Evolutionary conservation across 1,284 basidiomycete species (phyloP), one percentile per base, ranked within the genome.

Genomic region (Papiliotrema fonsecae): DNA sequence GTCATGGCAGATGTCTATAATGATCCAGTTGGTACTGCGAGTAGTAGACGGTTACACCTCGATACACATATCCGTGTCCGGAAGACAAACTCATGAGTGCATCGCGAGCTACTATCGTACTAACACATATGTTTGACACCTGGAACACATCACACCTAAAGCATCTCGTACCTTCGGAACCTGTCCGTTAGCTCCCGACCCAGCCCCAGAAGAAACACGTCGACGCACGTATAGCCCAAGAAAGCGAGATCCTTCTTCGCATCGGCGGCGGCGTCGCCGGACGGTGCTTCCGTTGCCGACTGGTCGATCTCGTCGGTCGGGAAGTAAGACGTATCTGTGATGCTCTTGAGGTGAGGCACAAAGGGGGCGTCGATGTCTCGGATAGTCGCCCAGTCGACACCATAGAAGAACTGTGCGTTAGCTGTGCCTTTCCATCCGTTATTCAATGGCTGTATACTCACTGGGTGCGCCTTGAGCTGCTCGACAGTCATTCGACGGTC

Each of bases 281-380:
- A 46, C 2, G 73, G 73, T 39, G 69, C 83, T 52, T 91, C 78
- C 1, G 79, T 19, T 16, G 10, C 77, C 13, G 88, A 82, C 64
- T 91, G 85, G 54, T 87, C 85, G 50, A 96, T 83, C 69, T 97
- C 94, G 60, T 97, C 93, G 21, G 89, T 93, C 1, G 93, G 93
- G 84, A 97, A 97, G 77, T 97, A 97, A 7, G 85, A 88, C 13
- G 92, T 97, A 68, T 97, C 93, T 21, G 91, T 96, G 65, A 90
- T 86, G 27, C 87, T 91, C 57, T 87, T 86, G 42, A 98, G 78
- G 54, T 86, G 88, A 3, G 94, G 94, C 21, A 97, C 88, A 69
- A 97, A 97, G 0, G 94, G 94, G 24, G 92, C 90, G 60, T 94
- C 89, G 55, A 97, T 97, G 56, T 88, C 82, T 31, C 93, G 84